Evolutionary conservation across 805 yeast species (phyloP).

Genomic region (Yamadazyma ubonensis): DNA sequence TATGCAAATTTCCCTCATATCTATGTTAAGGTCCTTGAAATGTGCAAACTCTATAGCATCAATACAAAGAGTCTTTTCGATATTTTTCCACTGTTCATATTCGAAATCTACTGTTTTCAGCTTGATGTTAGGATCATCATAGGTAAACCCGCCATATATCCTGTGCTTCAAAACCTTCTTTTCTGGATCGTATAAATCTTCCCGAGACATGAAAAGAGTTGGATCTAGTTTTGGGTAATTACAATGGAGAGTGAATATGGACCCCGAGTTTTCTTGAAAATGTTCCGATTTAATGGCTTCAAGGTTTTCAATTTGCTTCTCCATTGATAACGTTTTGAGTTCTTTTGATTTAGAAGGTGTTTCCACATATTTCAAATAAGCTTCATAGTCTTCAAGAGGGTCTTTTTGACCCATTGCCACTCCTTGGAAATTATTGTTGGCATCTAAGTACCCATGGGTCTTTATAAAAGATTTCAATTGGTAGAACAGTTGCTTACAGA

Average conservation of each 20-base stretch:
- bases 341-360: conserved; percentile 10
- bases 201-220: conserved; percentile 20
- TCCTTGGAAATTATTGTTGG: conserved; percentile 28
- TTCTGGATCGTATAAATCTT: conserved; percentile 26
- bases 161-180: conserved; percentile 26
- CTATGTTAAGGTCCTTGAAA: conserved; percentile 16
- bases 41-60: conserved; percentile 24
- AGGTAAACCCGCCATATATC: conserved; percentile 25
- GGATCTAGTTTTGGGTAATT: conserved; percentile 40
- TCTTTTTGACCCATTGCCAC: conserved; percentile 38
- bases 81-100: conserved; percentile 29
- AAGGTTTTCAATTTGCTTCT: conserved; percentile 25
- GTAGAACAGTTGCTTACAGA: conserved; percentile 34
- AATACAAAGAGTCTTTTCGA: conserved; percentile 26
- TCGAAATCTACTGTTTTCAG: conserved; percentile 27
- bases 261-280: conserved; percentile 21
- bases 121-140: conserved; percentile 16
- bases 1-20: conserved; percentile 25
- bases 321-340: conserved; percentile 15
- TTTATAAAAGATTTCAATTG: conserved; percentile 41
- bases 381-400: conserved; percentile 23
- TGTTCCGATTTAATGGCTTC: conserved; percentile 18
- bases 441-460: conserved; percentile 31
- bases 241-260: conserved; percentile 33
- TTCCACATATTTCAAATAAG: conserved; percentile 13